phyloP scores from a whole-genome alignment of 2,329 filamentous ascomycete species.

The Alternaria metachromatica region DNA sequence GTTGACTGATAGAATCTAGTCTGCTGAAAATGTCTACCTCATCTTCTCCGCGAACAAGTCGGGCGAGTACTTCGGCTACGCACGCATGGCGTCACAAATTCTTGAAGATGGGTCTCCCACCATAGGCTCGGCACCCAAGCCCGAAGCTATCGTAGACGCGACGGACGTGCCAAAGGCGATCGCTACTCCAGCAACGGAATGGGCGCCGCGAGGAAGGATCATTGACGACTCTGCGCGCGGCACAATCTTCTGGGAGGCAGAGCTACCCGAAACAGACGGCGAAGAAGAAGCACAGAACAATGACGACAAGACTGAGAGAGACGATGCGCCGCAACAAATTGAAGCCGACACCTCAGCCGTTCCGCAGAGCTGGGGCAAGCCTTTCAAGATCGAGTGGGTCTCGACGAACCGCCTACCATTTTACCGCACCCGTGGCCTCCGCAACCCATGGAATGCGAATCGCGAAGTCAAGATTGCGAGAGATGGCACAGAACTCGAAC shows the following conservation, averaged over 20 bases:
- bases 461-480: conserved; percentile 94
- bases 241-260: conserved; percentile 95
- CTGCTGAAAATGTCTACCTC: conserved; percentile 82
- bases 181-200: conserved; percentile 77
- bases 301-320: conserved; percentile 53
- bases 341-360: conserved; percentile 49
- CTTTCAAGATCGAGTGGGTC: conserved; percentile 89
- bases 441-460: conserved; percentile 95
- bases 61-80: conserved; percentile 95
- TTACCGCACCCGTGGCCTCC: conserved; percentile 82
- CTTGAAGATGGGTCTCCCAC: conserved; percentile 68
- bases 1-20: conserved; percentile 56
- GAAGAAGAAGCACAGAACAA: conserved; percentile 52
- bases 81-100: conserved; percentile 85
- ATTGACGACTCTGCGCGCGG: conserved; percentile 93
- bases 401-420: conserved; percentile 85
- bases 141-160: conserved; percentile 61
- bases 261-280: conserved; percentile 63
- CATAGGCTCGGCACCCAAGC: conserved; percentile 63
- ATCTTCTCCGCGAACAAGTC: conserved; percentile 98
- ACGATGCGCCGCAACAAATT: conserved; percentile 29
- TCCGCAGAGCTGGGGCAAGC: conserved; percentile 81
- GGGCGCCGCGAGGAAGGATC: conserved; percentile 81
- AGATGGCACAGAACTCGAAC: conserved; percentile 92
- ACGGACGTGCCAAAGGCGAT: conserved; percentile 79